These are phyloP conservation scores for Fonsecaea monophora DNA, from an alignment of 2,329 filamentous ascomycete genomes.

Conservation along the genomic window DNA sequence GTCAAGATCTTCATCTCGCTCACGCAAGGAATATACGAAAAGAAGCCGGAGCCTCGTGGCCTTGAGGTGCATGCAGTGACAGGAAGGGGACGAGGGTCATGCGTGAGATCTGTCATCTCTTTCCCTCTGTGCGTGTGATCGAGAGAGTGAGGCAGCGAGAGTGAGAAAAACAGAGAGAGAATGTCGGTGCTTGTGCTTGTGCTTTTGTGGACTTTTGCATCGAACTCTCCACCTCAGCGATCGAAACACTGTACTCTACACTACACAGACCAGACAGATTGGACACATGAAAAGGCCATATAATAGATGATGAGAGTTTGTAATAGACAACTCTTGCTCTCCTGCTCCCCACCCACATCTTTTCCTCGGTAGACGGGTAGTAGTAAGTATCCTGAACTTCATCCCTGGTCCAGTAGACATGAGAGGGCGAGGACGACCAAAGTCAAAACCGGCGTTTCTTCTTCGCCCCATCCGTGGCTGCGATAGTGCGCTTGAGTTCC, in stretches of 20 bases:
- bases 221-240: neutral
- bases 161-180: neutral
- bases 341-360: neutral
- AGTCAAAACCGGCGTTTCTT: slow-evolving; percentile 64
- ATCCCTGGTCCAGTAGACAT: no score
- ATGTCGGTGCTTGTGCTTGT: neutral
- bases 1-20: slow-evolving; percentile 5
- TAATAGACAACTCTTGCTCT: slow-evolving; percentile 4
- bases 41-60: neutral
- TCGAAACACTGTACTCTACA: neutral
- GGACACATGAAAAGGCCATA: slow-evolving; percentile 7
- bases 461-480: slow-evolving; percentile 58
- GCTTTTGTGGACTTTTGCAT: neutral
- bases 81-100: neutral
- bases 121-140: neutral
- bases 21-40: neutral
- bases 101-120: neutral
- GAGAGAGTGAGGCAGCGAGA: neutral
- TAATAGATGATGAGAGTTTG: neutral
- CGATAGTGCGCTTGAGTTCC: slow-evolving; percentile 62
- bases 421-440: no score
- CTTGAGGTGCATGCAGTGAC: neutral
- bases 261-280: neutral
- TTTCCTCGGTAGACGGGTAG: neutral
- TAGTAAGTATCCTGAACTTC: no score